Evolutionary conservation across 2,329 filamentous ascomycete species (phyloP), one percentile per base, ranked within the genome.

Genomic region (Fusarium paranaense): DNA sequence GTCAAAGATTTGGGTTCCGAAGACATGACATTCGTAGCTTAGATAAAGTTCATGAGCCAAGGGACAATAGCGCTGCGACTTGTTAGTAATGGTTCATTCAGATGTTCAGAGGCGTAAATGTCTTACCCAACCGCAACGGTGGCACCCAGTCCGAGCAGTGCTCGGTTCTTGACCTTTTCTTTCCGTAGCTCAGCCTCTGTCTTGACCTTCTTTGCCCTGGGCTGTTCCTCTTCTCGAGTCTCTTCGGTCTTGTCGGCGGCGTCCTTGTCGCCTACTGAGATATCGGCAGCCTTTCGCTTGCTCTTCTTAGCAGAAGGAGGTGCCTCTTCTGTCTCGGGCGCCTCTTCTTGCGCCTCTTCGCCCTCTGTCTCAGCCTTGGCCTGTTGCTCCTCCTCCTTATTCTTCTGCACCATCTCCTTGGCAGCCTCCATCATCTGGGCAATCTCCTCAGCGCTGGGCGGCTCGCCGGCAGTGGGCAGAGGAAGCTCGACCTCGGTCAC

Each of bases 391-490:
- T 83, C 79, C 81, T 87, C 84, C 72, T 88, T 85, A 70, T 89
- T 89, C 69, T 91, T 91, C 71, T 93, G 89, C 6, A 98, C 95
- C 94, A 98, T 98, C 76, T 92, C 90, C 84, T 93, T 95, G 35
- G 97, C 97, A 78, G 94, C 91, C 32, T 92, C 92, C 68, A 98
- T 92, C 93, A 98, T 95, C 64, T 92, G 90, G 66, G 93, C 89
- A 1, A 95, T 92, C 78, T 97, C 93, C 73, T 95, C 93, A 0
- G 94, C 91, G 14, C 91, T 90, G 0, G 93, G 92, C 10, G 95
- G 87, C 70, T 94, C 90, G 62, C 88, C 89, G 11, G 90, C 87
- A 5, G 79, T 81, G 9, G 82, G 78, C 27, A 89, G 76, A 16
- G 95, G 94, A 79, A 97, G 87, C 73, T 97, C 93, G 13, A 97